These are phyloP conservation scores for Fraxinus floribunda DNA, from an alignment of 305 asterid genomes.

Conservation along the genomic window DNA sequence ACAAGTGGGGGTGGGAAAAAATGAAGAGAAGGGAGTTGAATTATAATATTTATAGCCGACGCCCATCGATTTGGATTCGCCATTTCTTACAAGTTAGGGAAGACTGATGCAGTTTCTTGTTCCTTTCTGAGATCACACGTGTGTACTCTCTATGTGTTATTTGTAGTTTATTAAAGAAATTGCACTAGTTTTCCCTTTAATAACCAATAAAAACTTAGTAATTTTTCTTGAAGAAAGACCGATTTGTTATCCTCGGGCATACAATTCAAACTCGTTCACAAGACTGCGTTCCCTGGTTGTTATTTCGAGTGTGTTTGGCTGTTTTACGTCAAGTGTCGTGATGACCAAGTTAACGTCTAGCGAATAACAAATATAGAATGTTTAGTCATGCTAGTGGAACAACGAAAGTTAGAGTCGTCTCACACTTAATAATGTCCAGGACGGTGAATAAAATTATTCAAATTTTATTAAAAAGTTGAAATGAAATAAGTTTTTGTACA, in stretches of 20 bases:
- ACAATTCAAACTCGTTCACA: neutral
- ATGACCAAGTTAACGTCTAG: neutral
- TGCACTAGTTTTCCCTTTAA: neutral
- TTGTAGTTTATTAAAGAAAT: neutral
- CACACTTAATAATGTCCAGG: neutral
- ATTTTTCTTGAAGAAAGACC: neutral
- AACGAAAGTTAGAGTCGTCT: neutral
- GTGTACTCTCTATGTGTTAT: neutral
- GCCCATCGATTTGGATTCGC: constrained; percentile 13
- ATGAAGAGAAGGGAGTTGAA: neutral
- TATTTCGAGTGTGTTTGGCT: neutral
- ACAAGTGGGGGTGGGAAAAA: neutral
- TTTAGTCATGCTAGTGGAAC: neutral
- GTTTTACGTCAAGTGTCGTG: neutral
- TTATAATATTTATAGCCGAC: constrained; percentile 20
- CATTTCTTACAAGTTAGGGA: neutral
- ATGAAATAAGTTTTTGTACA: neutral
- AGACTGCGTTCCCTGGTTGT: neutral
- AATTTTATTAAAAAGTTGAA: neutral
- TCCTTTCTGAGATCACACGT: neutral
- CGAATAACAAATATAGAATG: no score
- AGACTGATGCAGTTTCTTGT: neutral
- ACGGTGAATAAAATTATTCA: neutral
- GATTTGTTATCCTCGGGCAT: neutral
- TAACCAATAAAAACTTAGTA: neutral